Evolutionary conservation across 805 yeast genomes (phyloP).

Genomic region (Saturnispora quitensis): DNA sequence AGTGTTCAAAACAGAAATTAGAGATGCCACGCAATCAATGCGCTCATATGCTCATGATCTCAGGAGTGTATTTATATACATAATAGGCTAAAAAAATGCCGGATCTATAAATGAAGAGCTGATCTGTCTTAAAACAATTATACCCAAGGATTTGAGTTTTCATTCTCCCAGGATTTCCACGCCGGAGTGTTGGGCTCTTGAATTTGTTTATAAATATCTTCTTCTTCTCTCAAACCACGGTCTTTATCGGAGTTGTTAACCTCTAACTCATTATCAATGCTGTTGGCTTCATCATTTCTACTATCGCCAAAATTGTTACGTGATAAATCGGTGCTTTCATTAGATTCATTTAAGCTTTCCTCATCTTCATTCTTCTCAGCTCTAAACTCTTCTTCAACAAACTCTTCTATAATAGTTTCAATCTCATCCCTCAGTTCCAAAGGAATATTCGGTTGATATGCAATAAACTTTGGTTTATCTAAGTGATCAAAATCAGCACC

Average conservation of each 20-base stretch:
- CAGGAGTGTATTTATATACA: neutral
- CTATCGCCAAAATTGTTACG: neutral
- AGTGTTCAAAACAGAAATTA: neutral
- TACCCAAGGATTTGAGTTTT: constrained; percentile 55
- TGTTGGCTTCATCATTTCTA: neutral
- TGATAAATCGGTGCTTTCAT: neutral
- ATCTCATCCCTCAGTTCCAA: constrained; percentile 59
- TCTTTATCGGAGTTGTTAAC: constrained; percentile 4
- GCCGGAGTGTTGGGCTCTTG: constrained; percentile 37
- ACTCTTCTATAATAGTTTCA: constrained; percentile 53
- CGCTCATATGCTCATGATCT: neutral
- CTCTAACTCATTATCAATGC: neutral
- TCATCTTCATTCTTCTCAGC: constrained; percentile 11
- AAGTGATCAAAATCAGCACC: constrained; percentile 69
- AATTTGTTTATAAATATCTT: constrained; percentile 20
- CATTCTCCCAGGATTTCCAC: constrained; percentile 42
- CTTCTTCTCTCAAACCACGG: constrained; percentile 9
- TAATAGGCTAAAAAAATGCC: neutral
- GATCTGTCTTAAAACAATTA: constrained; percentile 2
- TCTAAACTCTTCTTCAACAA: constrained; percentile 18
- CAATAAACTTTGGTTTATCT: constrained; percentile 40
- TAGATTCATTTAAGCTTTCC: neutral
- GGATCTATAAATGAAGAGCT: neutral
- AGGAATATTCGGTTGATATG: constrained; percentile 67
- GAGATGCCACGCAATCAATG: neutral